Evolutionary conservation across 805 yeast genomes (phyloP), one percentile per base, ranked within the genome.

Genomic region (Vanderwaltozyma yarrowii): DNA sequence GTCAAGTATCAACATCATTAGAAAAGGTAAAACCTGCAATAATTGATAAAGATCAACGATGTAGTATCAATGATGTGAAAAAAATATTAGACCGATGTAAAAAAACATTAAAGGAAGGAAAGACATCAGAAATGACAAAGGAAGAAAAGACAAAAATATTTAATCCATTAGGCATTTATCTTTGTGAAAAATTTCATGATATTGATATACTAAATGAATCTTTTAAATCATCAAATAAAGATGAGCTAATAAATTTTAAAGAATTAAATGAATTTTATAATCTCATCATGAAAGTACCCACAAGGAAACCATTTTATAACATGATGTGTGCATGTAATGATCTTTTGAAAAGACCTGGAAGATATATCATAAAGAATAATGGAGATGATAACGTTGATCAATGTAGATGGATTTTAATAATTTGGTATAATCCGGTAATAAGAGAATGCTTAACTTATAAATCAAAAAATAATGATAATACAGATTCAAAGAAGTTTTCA

Each of bases 381-480:
- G 9, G 25, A 10, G 15, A 14, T 14, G 18, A 19, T 23, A 33
- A 32, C 2, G 16, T 36, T 1, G 32, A 31, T 2, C 65, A 72
- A 16, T 54, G 77, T 21, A 54, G 64, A 32, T 82, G 85, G 80
- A 47, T 84, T 2, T 58, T 84, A 14, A 73, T 84, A 3, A 59
- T 84, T 11, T 57, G 80, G 36, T 88, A 82, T 41, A 73, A 79
- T 23, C 95, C 95, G 0, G 65, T 71, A 5, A 56, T 83, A 7
- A 60, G 69, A 6, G 61, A 67, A 17, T 70, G 79, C 9, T 59
- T 76, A 14, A 38, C 32, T 4, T 56, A 32, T 16, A 23, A 33
- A 25, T 12, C 32, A 19, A 67, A 32, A 58, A 44, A 37, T 49
- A 37, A 11, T 13, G 50, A 31, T 23, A 41, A 40, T n/a, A 32